Evolutionary conservation across 2,329 filamentous ascomycete genomes (phyloP), one percentile per base, ranked within the genome.

Genomic region (Ascochyta pisi): DNA sequence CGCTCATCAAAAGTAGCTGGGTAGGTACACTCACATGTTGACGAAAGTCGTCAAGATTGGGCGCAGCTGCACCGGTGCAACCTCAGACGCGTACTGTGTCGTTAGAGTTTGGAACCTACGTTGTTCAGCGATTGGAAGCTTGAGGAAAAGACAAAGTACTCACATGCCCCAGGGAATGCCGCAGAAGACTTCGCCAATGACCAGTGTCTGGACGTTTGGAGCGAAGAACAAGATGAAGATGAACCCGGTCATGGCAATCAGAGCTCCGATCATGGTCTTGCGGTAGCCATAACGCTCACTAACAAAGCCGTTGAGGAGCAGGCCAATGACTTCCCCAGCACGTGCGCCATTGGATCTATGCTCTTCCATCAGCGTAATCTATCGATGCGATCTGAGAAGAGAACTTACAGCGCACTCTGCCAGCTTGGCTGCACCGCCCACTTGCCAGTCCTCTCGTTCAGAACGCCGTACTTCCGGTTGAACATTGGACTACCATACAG

Each of bases 31-130:
- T 62, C 29, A 69, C 68, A 89, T 86, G 76, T 90, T 90, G 71
- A 89, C 85, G 60, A 89, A 91, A 3, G 87, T 89, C 1, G 72
- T 74, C 13, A 76, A 42, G 9, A 71, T 68, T 13, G 77, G 87
- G 50, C 89, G 83, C 46, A 91, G 81, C 33, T 85, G 83, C 1
- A 90, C 83, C 2, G 89, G 89, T 70, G 86, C 89, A 53, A 91
- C 88, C 68, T 84, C 82, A 4, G 78, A 79, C 4, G 79, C 79
- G 62, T 81, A 80, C 29, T 77, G 76, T 24, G 78, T 78, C 1
- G 77, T 77, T 0, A 80, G 62, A 0, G 78, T 80, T 59, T 79
- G 77, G 60, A 79, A 80, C 47, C 53, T 56, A 9, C 13, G 2
- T 12, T 3, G 9, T 31, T 55, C 16, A 55, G 41, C 6, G 3